Evolutionary conservation across 2,329 filamentous ascomycete species (phyloP).

Genomic region (Neonectria punicea): DNA sequence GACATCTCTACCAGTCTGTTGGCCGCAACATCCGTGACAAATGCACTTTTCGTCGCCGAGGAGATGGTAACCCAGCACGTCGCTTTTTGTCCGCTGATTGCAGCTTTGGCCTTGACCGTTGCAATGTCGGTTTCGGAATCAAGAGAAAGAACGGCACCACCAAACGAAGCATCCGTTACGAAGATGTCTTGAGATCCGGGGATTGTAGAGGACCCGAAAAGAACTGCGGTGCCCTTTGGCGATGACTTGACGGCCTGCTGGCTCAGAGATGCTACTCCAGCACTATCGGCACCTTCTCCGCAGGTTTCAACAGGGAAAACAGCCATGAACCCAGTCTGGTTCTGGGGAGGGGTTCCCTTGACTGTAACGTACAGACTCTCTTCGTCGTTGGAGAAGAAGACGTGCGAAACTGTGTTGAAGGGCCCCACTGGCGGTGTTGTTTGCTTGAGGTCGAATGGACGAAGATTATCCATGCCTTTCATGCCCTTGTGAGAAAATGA

Average conservation of each 20-base stretch:
- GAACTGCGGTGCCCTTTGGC: slow-evolving; percentile 64
- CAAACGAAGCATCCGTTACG: slow-evolving; percentile 68
- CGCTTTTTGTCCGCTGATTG: slow-evolving; percentile 61
- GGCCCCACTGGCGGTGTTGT: slow-evolving; percentile 68
- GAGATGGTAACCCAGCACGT: slow-evolving; percentile 69
- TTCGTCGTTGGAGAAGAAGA: slow-evolving; percentile 68
- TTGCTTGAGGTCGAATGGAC: slow-evolving; percentile 62
- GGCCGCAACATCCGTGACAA: slow-evolving; percentile 65
- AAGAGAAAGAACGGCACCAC: slow-evolving; percentile 60
- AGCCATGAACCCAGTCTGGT: slow-evolving; percentile 67
- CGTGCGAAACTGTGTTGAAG: slow-evolving; percentile 67
- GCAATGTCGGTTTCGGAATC: slow-evolving; percentile 46
- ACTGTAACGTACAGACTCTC: slow-evolving; percentile 64
- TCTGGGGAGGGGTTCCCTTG: slow-evolving; percentile 66
- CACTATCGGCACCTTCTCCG: slow-evolving; percentile 14
- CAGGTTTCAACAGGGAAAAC: slow-evolving; percentile 56
- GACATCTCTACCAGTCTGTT: slow-evolving; percentile 69
- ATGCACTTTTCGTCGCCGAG: slow-evolving; percentile 59
- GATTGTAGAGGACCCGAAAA: slow-evolving; percentile 64
- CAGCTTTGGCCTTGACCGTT: slow-evolving; percentile 49
- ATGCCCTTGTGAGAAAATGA: slow-evolving; percentile 53
- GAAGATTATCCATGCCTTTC: slow-evolving; percentile 55
- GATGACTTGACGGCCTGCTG: slow-evolving; percentile 50
- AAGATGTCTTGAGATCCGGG: slow-evolving; percentile 59
- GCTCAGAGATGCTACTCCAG: background rate